Evolutionary conservation across 208 protist genomes (phyloP).

Genomic region (Leishmania martiniquensis): DNA sequence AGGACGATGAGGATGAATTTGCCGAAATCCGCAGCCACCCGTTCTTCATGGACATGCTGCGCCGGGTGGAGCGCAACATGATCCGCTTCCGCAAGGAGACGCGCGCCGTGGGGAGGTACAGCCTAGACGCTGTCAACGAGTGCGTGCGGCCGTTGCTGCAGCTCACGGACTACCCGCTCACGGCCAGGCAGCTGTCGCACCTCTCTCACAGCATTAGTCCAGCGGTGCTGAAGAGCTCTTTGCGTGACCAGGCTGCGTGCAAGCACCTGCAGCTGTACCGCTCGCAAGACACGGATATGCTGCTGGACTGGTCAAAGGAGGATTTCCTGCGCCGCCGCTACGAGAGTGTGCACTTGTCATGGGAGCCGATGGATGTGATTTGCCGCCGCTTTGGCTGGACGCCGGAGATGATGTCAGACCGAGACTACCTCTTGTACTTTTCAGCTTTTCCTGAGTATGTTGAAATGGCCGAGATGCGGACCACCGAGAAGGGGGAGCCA

Average conservation of each 20-base stretch:
- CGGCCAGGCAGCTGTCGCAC: conserved; percentile 54
- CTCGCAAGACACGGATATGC: conserved; percentile 74
- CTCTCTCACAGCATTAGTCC: conserved; percentile 71
- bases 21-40: conserved; percentile 66
- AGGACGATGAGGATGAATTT: conserved; percentile 44
- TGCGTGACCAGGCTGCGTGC: conserved; percentile 60
- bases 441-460: conserved; percentile 77
- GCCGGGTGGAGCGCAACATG: conserved; percentile 76
- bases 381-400: conserved; percentile 83
- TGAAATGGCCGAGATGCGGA: conserved; percentile 80
- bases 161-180: conserved; percentile 89
- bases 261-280: conserved; percentile 76
- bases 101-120: conserved; percentile 63
- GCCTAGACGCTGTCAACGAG: conserved; percentile 64
- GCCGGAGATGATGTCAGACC: conserved; percentile 64
- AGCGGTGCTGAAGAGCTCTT: conserved; percentile 59
- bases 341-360: conserved; percentile 91
- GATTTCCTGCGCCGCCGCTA: conserved; percentile 91
- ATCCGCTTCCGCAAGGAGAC: conserved; percentile 76
- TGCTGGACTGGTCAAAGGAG: conserved; percentile 90
- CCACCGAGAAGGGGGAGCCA: conserved; percentile 35
- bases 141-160: conserved; percentile 87
- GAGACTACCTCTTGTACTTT: conserved; percentile 87
- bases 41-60: conserved; percentile 80
- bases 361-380: conserved; percentile 87